Percentiles rank a stretch among this genome's conserved stretches.
Conservation (phyloP, 2,329 filamentous ascomycete genomes). For the Botrytis medusae region DNA sequence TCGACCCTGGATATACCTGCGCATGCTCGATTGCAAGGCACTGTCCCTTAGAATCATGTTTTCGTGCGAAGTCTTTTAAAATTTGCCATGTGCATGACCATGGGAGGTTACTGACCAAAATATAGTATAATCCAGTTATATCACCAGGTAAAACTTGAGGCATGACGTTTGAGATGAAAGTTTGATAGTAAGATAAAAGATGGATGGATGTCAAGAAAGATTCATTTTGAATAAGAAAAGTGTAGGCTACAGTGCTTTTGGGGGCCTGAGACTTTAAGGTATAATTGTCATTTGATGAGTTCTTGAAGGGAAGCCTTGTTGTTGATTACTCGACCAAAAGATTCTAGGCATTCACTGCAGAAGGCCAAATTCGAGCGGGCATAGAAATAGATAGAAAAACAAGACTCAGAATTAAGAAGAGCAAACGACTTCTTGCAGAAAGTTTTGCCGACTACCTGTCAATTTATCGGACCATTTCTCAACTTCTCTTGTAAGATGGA, state of each 20-base stretch:
- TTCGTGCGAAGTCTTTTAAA: constrained; percentile 34
- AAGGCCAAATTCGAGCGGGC: neutral
- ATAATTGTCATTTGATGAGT: neutral
- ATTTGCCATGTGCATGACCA: constrained; percentile 34
- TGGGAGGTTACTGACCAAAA: constrained; percentile 23
- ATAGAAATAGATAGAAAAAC: neutral
- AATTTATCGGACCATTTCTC: neutral
- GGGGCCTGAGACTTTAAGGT: neutral
- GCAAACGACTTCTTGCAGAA: neutral
- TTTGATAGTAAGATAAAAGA: neutral
- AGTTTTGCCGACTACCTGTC: neutral
- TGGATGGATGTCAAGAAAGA: neutral
- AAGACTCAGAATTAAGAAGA: neutral
- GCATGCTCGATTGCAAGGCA: constrained; percentile 33
- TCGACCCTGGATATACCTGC: constrained; percentile 28
- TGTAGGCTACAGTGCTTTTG: neutral
- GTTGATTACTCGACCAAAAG: neutral
- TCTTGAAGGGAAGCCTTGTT: neutral
- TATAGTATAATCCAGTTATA: constrained; percentile 25
- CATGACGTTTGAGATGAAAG: constrained; percentile 15
- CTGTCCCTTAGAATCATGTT: constrained; percentile 25
- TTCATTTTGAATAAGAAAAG: neutral
- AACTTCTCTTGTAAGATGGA: neutral
- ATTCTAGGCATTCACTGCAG: constrained; percentile 7
- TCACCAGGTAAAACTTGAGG: constrained; percentile 23